Base-by-base conservation (phyloP, 2,329 filamentous ascomycete species). In the Aspergillus vadensis region DNA sequence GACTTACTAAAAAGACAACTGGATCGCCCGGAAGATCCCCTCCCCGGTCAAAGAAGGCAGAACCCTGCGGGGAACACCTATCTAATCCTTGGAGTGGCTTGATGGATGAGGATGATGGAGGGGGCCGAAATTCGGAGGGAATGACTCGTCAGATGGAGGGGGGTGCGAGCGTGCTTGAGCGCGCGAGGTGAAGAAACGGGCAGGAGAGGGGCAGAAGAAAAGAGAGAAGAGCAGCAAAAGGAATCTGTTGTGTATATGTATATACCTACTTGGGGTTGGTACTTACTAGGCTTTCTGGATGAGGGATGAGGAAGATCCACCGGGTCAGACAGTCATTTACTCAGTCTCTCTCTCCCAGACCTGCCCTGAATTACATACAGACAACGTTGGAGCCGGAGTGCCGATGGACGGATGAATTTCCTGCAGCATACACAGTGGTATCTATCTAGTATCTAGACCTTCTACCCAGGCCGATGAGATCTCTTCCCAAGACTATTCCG, bases 11-110 rank as follows among this genome's bases (percentile, higher is more conserved):
- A 30, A 30, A 30, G 12, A 36, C 32, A 19, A 25, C 19, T 43
- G 38, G 25, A 55, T 36, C 39, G 41, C n/a, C 52, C 38, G 32
- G 52, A 43, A 36, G 30, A 44, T 55, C 39, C 50, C 36, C 50
- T 36, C 12, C 36, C 50, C 12, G 39, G 32, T 25, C n/a, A 15
- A 3, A 23, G 41, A 44, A 36, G 32, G 32, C 12, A 44, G 25
- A 50, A 50, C 44, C 44, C 44, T 49, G 44, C 44, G 44, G 15
- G 15, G 19, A 2, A 23, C 10, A 21, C 41, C 41, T 30, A 30
- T 30, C 27, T 30, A 23, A 36, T 49, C 44, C 10, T 25, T 25
- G 21, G 21, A 23, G 21, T 49, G 47, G 47, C 21, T 49, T 49
- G 23, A 15, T 14, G 32, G 32, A 36, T 36, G 10, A 36, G 10